Percentiles rank a stretch among this genome's conserved stretches.
phyloP scores from a whole-genome alignment of 2,329 filamentous ascomycete genomes.

The Exophiala sideris region DNA sequence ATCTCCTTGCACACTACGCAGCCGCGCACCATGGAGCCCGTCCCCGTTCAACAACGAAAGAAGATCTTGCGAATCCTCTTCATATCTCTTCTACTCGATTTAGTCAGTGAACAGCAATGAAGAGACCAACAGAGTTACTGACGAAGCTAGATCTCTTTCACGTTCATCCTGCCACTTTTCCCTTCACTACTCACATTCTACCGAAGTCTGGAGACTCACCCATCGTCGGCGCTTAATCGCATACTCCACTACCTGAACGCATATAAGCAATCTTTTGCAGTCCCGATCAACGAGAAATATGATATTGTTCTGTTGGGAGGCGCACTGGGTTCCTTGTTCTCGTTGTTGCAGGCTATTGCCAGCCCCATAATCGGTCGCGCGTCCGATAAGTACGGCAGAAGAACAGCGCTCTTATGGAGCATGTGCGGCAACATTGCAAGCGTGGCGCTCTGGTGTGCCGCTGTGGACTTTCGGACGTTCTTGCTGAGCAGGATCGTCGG shows the following conservation, averaged over 20 bases:
- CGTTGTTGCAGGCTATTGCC: slow-evolving; percentile 84
- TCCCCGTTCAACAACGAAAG: slow-evolving; percentile 56
- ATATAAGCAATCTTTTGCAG: slow-evolving; percentile 90
- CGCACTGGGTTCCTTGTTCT: slow-evolving; percentile 90
- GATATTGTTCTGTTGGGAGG: slow-evolving; percentile 95
- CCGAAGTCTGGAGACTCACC: slow-evolving; percentile 68
- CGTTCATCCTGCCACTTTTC: slow-evolving; percentile 95
- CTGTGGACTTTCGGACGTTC: slow-evolving; percentile 93
- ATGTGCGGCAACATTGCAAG: slow-evolving; percentile 93
- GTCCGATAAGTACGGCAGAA: slow-evolving; percentile 82
- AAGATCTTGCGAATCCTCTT: slow-evolving; percentile 84
- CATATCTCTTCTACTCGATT: slow-evolving; percentile 80
- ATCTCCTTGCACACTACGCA: not conserved
- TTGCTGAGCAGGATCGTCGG: slow-evolving; percentile 89
- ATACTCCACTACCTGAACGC: slow-evolving; percentile 81
- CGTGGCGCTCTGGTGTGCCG: slow-evolving; percentile 89
- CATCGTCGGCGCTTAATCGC: slow-evolving; percentile 68
- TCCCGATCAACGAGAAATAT: slow-evolving; percentile 91
- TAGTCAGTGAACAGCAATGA: slow-evolving; percentile 57
- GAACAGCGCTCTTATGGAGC: slow-evolving; percentile 80
- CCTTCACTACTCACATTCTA: slow-evolving; percentile 96
- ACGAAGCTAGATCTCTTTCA: slow-evolving; percentile 78
- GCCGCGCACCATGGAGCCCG: slow-evolving; percentile 32
- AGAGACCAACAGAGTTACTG: not conserved
- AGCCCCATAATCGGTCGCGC: slow-evolving; percentile 86